A percentile compares a stretch with the other conserved stretches of the same genome.
Evolutionary conservation across 106 monocot genomes (phyloP).

Genomic region (Xerophyta viscosa): DNA sequence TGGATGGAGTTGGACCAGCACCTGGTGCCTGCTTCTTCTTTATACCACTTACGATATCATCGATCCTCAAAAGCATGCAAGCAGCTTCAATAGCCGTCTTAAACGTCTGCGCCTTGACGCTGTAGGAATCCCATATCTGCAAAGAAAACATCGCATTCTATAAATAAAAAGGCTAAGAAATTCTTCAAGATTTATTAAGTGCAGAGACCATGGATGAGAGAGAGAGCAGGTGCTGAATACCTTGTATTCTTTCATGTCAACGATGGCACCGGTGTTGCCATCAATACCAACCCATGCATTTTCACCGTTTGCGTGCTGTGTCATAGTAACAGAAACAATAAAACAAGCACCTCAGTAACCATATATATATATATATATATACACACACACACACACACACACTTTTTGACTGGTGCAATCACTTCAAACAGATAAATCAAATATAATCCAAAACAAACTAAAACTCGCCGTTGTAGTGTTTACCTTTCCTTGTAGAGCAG

Average conservation of each 20-base stretch:
- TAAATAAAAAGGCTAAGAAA: neutral
- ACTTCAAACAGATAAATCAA: neutral
- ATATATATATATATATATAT: no score
- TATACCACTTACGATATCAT: constrained; percentile 93
- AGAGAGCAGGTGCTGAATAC: constrained; percentile 18
- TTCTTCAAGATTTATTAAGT: neutral
- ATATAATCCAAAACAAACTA: neutral
- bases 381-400: no score
- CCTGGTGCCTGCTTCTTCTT: constrained; percentile 96
- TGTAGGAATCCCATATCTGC: constrained; percentile 95
- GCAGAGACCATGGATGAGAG: neutral
- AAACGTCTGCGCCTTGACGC: constrained; percentile 88
- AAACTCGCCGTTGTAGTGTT: no score
- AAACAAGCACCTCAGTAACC: no score
- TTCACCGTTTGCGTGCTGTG: constrained; percentile 86
- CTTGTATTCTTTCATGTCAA: constrained; percentile 88
- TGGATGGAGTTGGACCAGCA: constrained; percentile 31
- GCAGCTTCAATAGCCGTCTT: constrained; percentile 96
- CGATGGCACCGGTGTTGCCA: constrained; percentile 78
- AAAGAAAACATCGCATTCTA: neutral
- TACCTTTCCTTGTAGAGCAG: constrained; percentile 98
- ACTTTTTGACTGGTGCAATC: no score
- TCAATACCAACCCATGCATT: constrained; percentile 97
- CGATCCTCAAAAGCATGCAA: constrained; percentile 91
- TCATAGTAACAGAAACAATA: no score